Percentiles rank a stretch among this genome's conserved stretches.
These are phyloP conservation scores for Phaeosphaeria sp. DNA, from an alignment of 2,329 filamentous ascomycete genomes.

Conservation along the genomic window DNA sequence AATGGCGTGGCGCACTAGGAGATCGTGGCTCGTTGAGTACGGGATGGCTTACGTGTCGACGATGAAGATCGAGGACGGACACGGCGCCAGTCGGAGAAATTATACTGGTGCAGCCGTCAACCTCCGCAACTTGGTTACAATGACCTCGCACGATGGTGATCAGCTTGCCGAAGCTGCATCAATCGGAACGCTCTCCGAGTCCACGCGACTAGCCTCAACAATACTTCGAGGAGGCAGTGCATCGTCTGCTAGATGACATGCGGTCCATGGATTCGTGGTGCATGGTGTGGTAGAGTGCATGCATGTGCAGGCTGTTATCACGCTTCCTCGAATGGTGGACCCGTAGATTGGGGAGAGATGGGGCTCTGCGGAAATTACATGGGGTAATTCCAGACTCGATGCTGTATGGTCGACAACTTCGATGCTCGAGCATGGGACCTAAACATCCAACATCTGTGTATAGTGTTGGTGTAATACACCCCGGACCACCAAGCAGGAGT, in stretches of 20 bases:
- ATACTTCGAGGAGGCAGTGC: background rate
- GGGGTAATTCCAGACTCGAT: background rate
- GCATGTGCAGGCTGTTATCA: background rate
- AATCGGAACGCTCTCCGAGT: conserved; percentile 2
- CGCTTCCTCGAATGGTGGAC: background rate
- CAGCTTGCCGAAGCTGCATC: background rate
- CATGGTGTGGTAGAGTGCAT: background rate
- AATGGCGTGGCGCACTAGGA: conserved; percentile 90
- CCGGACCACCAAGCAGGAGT: conserved; percentile 12
- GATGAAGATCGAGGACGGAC: conserved; percentile 23
- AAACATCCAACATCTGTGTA: background rate
- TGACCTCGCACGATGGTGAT: background rate
- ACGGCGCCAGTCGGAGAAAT: background rate
- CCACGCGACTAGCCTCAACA: background rate
- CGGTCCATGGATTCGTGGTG: background rate
- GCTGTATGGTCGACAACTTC: background rate
- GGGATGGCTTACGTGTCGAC: conserved; percentile 68
- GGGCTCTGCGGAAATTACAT: conserved; percentile 12
- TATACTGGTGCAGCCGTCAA: background rate
- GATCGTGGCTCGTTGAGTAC: conserved; percentile 87
- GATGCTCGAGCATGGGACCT: background rate
- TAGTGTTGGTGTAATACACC: background rate
- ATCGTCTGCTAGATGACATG: background rate
- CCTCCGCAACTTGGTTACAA: background rate
- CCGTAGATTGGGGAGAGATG: conserved; percentile 1